Evolutionary conservation across 768 basidiomycete species (phyloP).

Genomic region (Boletus pseudo-olivaceus): DNA sequence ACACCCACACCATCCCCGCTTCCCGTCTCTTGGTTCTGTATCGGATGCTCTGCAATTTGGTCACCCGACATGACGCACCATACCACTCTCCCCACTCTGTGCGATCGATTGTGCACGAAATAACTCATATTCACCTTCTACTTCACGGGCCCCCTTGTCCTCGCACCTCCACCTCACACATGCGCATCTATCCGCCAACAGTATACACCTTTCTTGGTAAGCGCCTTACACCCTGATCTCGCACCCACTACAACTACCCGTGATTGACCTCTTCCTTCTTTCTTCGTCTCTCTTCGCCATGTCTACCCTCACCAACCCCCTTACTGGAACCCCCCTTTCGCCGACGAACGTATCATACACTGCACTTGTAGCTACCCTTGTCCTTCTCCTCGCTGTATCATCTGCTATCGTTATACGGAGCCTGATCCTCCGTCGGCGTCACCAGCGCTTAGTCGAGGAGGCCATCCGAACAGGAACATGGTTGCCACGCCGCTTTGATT

Average conservation of each 20-base stretch:
- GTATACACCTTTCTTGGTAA: conserved; percentile 34
- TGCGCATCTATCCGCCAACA: conserved; percentile 8
- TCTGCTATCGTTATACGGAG: conserved; percentile 65
- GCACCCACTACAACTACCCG: background rate
- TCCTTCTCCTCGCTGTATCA: conserved; percentile 65
- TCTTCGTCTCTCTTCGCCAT: conserved; percentile 5
- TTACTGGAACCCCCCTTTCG: background rate
- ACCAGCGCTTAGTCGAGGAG: conserved; percentile 55
- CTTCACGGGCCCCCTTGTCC: background rate
- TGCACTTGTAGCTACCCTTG: conserved; percentile 57
- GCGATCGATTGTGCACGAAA: conserved; percentile 5
- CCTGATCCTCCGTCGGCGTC: conserved; percentile 58
- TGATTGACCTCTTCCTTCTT: background rate
- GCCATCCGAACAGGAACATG: conserved; percentile 65
- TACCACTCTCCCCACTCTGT: background rate
- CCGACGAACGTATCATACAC: conserved; percentile 31
- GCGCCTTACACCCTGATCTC: background rate
- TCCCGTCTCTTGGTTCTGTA: background rate
- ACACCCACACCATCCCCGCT: background rate
- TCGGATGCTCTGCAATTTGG: background rate
- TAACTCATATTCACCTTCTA: background rate
- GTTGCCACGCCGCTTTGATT: conserved; percentile 33
- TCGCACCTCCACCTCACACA: conserved; percentile 1
- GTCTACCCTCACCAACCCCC: conserved; percentile 10
- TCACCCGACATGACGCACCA: background rate